Evolutionary conservation across 345 rosid genomes (phyloP).

Genomic region (Theobroma cacao): DNA sequence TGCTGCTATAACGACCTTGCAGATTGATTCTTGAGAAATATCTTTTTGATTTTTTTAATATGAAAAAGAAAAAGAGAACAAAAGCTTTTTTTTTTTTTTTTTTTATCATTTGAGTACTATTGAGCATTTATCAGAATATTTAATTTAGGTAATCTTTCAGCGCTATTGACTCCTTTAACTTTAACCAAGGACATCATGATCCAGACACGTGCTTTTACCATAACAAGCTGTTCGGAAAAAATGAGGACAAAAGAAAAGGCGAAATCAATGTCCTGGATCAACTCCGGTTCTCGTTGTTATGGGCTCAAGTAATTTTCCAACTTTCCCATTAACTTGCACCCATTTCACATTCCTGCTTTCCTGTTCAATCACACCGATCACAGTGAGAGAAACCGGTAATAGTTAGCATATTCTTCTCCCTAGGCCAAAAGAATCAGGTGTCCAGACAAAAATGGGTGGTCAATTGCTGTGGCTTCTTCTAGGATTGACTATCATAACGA

Average conservation of each 20-base stretch:
- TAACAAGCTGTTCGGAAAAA: constrained; percentile 23
- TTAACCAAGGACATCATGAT: constrained; percentile 31
- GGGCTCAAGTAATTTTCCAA: background rate
- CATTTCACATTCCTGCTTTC: constrained; percentile 5
- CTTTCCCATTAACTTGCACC: background rate
- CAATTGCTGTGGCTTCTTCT: constrained; percentile 24
- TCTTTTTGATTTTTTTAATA: background rate
- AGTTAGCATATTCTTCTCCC: background rate
- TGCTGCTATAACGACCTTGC: background rate
- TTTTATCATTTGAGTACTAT: constrained; percentile 14
- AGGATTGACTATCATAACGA: constrained; percentile 7
- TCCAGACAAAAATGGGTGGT: constrained; percentile 30
- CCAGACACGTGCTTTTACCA: constrained; percentile 38
- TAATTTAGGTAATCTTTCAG: background rate
- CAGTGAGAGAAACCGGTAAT: background rate
- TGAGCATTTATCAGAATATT: constrained; percentile 6
- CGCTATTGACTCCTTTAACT: constrained; percentile 1
- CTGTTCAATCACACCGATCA: background rate
- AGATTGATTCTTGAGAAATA: background rate
- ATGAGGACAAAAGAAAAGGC: background rate
- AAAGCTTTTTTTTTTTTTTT: constrained; percentile 15
- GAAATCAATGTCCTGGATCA: constrained; percentile 19
- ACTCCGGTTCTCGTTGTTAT: background rate
- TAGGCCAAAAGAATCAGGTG: background rate
- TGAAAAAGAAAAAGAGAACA: constrained; percentile 17